Evolutionary conservation across 495 filamentous ascomycete species (phyloP), one percentile per base, ranked within the genome.

Genomic region (Hypoxylon rickii): DNA sequence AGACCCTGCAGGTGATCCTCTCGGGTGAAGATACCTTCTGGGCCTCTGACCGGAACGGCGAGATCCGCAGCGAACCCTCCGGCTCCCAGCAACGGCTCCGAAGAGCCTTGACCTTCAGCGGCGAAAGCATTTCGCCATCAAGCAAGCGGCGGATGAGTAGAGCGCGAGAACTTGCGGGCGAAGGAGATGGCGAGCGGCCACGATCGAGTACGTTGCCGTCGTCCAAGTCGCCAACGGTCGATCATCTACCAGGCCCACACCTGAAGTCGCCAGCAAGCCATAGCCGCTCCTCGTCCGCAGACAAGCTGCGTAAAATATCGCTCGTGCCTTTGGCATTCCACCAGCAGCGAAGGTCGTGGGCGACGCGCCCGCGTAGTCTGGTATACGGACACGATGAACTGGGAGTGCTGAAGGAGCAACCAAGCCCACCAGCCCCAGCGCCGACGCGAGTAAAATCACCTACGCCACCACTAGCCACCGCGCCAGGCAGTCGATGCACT

Each of bases 1-100:
- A 63, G 17, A 67, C 70, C 2, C 54, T 76, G 3, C 74, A 76
- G 44, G 73, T 76, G 4, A 64, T 75, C 19, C 62, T 76, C 19
- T 68, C 71, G 7, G 69, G 71, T 19, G 70, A 73, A 13, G 69
- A 75, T 46, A 72, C 67, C 7, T 76, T 74, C 55, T 75, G 69
- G 44, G 74, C 73, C 1, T 74, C 73, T 2, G 74, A 76, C 34
- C 55, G 69, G 45, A 58, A 69, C 34, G 71, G 72, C n/a, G 73
- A 75, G 39, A 43, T 74, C 10, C 61, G 67, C 7, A 68, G 61
- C 21, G 63, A 66, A 26, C 48, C 49, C 6, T 43, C 59, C 1
- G 26, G 38, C 24, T 10, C 54, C 8, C 54, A 55, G 13, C 48
- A 59, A 16, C 61, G 58, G 33, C 61, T 65, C 19, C 56, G 65